Evolutionary conservation across 2,329 filamentous ascomycete genomes (phyloP).

Genomic region (Fusarium buharicum): DNA sequence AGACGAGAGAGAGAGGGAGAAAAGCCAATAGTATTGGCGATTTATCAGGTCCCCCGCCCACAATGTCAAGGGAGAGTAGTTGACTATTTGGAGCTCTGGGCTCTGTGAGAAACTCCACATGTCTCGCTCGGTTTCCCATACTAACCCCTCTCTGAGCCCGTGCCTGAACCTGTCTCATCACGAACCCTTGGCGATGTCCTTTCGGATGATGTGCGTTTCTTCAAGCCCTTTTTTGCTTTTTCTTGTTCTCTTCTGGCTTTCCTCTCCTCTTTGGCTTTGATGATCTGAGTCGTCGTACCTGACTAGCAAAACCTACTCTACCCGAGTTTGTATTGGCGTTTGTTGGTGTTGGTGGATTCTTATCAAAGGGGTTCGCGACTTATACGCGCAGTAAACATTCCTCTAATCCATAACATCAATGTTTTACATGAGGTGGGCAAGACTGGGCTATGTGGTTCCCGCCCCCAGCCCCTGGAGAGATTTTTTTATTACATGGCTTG

Average conservation of each 20-base stretch:
- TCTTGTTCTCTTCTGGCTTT: slow-evolving; percentile 25
- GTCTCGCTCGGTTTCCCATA: slow-evolving; percentile 18
- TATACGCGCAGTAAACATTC: slow-evolving; percentile 37
- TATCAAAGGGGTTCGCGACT: slow-evolving; percentile 34
- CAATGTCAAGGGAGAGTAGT: slow-evolving; percentile 30
- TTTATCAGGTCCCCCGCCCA: slow-evolving; percentile 28
- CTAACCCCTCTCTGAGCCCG: slow-evolving; percentile 1
- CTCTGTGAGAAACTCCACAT: slow-evolving; percentile 8
- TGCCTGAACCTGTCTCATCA: slow-evolving; percentile 30
- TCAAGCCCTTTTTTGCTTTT: slow-evolving; percentile 14
- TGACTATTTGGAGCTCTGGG: slow-evolving; percentile 9
- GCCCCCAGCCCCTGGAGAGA: slow-evolving; percentile 33
- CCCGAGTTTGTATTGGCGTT: neutral
- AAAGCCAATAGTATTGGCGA: slow-evolving; percentile 38
- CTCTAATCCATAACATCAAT: slow-evolving; percentile 31
- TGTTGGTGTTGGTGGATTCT: slow-evolving; percentile 9
- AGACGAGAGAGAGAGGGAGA: slow-evolving; percentile 23
- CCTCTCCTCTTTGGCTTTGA: slow-evolving; percentile 4
- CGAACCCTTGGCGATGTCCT: neutral
- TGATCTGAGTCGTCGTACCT: slow-evolving; percentile 37
- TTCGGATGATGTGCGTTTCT: slow-evolving; percentile 25
- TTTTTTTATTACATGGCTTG: slow-evolving; percentile 34
- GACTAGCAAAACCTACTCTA: slow-evolving; percentile 17
- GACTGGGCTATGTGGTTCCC: slow-evolving; percentile 3
- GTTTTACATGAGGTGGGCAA: slow-evolving; percentile 20